phyloP scores from a whole-genome alignment of 78 protist genomes.

The Emiliania huxleyi region DNA sequence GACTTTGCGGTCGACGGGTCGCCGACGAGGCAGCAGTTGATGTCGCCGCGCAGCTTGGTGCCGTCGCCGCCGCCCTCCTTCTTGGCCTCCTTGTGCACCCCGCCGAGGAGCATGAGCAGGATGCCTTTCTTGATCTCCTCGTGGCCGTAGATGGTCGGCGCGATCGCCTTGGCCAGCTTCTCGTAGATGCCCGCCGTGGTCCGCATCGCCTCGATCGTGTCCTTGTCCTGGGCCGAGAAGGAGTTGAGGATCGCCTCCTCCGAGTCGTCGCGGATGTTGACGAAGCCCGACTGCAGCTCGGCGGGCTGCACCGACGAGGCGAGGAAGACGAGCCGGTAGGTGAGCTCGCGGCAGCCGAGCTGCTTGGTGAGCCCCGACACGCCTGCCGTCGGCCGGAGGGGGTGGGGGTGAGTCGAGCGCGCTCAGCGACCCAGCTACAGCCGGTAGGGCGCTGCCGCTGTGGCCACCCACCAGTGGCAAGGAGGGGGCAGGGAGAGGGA shows the following conservation, averaged over 20 bases:
- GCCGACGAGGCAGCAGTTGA: conserved; percentile 98
- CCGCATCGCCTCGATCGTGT: conserved; percentile 52
- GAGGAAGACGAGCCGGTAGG: conserved; percentile 86
- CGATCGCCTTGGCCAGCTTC: conserved; percentile 61
- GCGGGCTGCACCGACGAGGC: conserved; percentile 48
- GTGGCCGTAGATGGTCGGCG: conserved; percentile 89
- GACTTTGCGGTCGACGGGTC: conserved; percentile 98
- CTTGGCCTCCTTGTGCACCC: conserved; percentile 91
- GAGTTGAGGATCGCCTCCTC: background rate
- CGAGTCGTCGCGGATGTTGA: conserved; percentile 14
- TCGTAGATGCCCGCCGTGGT: conserved; percentile 50
- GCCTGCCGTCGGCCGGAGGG: too few species aligned
- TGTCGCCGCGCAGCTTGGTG: conserved; percentile 94
- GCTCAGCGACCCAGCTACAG: too few species aligned
- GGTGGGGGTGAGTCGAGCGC: too few species aligned
- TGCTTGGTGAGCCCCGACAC: background rate
- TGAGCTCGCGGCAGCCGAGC: conserved; percentile 86
- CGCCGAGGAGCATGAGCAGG: conserved; percentile 94
- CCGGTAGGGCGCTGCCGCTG: too few species aligned
- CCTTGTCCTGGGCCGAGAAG: conserved; percentile 66
- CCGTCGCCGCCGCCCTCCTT: conserved; percentile 65
- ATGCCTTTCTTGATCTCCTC: conserved; percentile 91
- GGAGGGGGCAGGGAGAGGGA: too few species aligned
- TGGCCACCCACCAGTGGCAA: too few species aligned
- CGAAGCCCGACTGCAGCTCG: background rate